phyloP scores from a whole-genome alignment of 495 filamentous ascomycete genomes.

The Aspergillus kassunensis region DNA sequence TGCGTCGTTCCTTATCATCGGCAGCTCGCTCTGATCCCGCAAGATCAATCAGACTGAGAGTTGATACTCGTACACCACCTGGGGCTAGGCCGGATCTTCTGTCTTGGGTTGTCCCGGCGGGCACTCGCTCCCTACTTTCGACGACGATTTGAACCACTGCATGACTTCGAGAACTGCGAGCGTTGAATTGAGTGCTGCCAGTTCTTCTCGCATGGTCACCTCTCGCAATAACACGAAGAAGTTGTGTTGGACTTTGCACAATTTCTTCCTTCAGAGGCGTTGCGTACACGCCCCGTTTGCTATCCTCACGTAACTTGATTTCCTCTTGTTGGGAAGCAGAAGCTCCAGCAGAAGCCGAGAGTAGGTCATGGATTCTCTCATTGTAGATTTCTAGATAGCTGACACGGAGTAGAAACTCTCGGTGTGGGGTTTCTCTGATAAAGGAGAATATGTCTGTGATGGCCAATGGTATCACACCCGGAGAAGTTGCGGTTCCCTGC shows the following conservation, averaged over 20 bases:
- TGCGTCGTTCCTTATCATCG: slow-evolving; percentile 88
- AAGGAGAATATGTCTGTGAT: slow-evolving; percentile 99
- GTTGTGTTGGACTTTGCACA: slow-evolving; percentile 93
- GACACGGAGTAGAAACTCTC: slow-evolving; percentile 92
- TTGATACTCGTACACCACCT: slow-evolving; percentile 92
- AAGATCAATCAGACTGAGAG: slow-evolving; percentile 90
- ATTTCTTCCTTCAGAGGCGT: slow-evolving; percentile 97
- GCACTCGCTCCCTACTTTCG: slow-evolving; percentile 84
- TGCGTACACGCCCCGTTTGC: slow-evolving; percentile 93
- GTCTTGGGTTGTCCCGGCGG: slow-evolving; percentile 52
- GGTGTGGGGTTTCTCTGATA: slow-evolving; percentile 90
- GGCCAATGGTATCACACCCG: slow-evolving; percentile 93
- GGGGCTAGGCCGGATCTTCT: slow-evolving; percentile 76
- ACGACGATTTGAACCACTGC: slow-evolving; percentile 98
- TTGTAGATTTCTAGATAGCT: slow-evolving; percentile 99
- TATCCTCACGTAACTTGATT: slow-evolving; percentile 94
- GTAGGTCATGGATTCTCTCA: slow-evolving; percentile 91
- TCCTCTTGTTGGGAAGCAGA: slow-evolving; percentile 65
- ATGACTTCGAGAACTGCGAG: slow-evolving; percentile 93
- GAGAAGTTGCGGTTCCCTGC: slow-evolving; percentile 96
- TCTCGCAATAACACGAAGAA: slow-evolving; percentile 89
- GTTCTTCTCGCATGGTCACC: slow-evolving; percentile 88
- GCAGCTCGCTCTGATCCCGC: slow-evolving; percentile 95
- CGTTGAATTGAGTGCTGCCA: slow-evolving; percentile 92
- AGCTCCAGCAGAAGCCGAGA: slow-evolving; percentile 63